Percentiles rank a stretch among this genome's conserved stretches.
Evolutionary conservation across 2,329 filamentous ascomycete species (phyloP).

Genomic region (Alternaria metachromatica): DNA sequence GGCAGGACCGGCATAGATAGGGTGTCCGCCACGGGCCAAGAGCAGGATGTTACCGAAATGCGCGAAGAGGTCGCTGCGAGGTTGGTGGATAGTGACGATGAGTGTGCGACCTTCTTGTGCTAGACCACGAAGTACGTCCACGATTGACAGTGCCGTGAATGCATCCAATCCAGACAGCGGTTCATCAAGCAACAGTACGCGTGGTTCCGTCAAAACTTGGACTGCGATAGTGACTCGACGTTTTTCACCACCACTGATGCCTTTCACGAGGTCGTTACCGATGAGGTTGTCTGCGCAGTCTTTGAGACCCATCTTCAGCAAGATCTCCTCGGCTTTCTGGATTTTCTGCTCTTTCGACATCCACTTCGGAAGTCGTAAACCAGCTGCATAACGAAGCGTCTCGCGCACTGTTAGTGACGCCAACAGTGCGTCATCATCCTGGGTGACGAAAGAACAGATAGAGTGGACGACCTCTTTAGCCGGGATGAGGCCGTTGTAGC

Average conservation of each 20-base stretch:
- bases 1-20: conserved; percentile 71
- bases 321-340: conserved; percentile 71
- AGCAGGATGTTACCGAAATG: conserved; percentile 76
- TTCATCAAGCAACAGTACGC: conserved; percentile 75
- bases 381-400: conserved; percentile 71
- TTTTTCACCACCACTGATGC: conserved; percentile 82
- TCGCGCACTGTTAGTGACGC: conserved; percentile 78
- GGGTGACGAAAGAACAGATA: conserved; percentile 77
- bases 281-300: conserved; percentile 79
- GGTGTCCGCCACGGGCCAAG: conserved; percentile 71
- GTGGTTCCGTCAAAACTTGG: conserved; percentile 77
- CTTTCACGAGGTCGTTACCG: conserved; percentile 75
- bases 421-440: conserved; percentile 77
- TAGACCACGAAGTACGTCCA: conserved; percentile 71
- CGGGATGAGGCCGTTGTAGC: conserved; percentile 73
- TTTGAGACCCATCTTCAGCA: conserved; percentile 77
- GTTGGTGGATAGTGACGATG: conserved; percentile 80
- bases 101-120: conserved; percentile 76
- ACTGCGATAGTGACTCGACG: conserved; percentile 78
- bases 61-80: conserved; percentile 73
- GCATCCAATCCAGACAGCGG: conserved; percentile 79
- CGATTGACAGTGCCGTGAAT: conserved; percentile 77
- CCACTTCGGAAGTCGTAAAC: conserved; percentile 71
- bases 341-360: conserved; percentile 73
- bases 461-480: conserved; percentile 73